A percentile compares a stretch with the other conserved stretches of the same genome.
phyloP scores from a whole-genome alignment of 208 protist species.

The Naegleria fowleri region DNA sequence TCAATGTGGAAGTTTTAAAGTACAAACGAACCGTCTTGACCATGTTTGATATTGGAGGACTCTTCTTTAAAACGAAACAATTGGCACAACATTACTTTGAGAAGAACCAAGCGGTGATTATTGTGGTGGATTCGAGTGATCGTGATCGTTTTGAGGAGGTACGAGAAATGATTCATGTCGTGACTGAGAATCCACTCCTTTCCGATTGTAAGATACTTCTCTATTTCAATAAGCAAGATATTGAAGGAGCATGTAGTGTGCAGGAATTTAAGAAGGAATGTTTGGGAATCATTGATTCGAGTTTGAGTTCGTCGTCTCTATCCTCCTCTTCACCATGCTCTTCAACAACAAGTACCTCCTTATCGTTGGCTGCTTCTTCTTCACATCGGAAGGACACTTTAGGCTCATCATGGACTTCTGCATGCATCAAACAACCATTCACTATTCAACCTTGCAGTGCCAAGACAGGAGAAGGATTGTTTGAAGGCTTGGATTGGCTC shows the following conservation, averaged over 20 bases:
- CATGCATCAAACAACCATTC: too few relatives aligned
- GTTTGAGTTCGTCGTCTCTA: too few relatives aligned
- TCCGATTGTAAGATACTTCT: background rate
- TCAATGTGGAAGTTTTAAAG: background rate
- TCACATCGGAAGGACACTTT: too few relatives aligned
- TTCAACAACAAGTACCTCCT: too few relatives aligned
- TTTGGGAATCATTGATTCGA: too few relatives aligned
- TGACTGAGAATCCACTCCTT: background rate
- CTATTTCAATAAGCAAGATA: slow-evolving; percentile 5
- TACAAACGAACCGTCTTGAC: background rate
- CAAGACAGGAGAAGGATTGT: slow-evolving; percentile 78
- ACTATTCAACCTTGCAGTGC: slow-evolving; percentile 70
- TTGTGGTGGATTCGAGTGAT: slow-evolving; percentile 13
- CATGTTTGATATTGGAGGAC: background rate
- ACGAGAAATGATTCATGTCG: background rate
- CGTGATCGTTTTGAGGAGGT: background rate
- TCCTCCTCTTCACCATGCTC: too few relatives aligned
- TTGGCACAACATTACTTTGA: background rate
- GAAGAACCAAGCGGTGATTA: background rate
- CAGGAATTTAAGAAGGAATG: background rate
- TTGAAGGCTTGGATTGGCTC: slow-evolving; percentile 80
- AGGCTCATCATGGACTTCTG: too few relatives aligned
- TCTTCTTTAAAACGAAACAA: background rate
- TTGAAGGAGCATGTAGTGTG: background rate
- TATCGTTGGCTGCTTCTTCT: too few relatives aligned